phyloP scores from a whole-genome alignment of 148 eudicot genomes.

The Silene conica region DNA sequence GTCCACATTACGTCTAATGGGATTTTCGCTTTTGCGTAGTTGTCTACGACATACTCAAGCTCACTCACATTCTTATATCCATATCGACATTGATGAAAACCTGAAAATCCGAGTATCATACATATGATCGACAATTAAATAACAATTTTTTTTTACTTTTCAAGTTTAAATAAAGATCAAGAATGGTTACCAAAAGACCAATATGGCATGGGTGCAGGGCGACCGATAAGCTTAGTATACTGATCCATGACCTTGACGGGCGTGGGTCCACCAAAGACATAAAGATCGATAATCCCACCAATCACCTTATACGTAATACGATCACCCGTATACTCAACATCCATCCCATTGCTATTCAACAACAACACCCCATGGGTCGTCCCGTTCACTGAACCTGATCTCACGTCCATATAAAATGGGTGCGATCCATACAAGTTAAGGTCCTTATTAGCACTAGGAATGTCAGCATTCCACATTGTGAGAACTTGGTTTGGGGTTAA shows the following conservation, averaged over 20 bases:
- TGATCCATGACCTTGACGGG: constrained; percentile 41
- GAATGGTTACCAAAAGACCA: constrained; percentile 52
- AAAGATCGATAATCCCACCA: constrained; percentile 32
- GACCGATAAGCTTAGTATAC: constrained; percentile 42
- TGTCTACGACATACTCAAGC: constrained; percentile 31
- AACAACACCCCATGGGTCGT: constrained; percentile 44
- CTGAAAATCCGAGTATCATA: constrained; percentile 8
- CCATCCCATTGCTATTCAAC: constrained; percentile 57
- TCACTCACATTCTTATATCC: constrained; percentile 36
- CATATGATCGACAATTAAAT: too few relatives aligned
- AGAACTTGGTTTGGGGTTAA: too few relatives aligned
- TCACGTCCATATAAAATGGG: too few relatives aligned
- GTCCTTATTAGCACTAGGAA: too few relatives aligned
- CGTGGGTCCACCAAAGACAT: constrained; percentile 17
- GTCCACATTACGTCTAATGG: constrained; percentile 28
- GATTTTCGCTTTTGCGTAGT: constrained; percentile 31
- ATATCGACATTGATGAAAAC: constrained; percentile 7
- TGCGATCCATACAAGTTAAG: too few relatives aligned
- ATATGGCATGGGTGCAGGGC: constrained; percentile 51
- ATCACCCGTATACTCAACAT: constrained; percentile 49
- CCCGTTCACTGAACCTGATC: constrained; percentile 19
- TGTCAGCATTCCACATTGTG: too few relatives aligned
- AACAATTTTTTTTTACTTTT: too few relatives aligned
- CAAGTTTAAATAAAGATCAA: background rate
- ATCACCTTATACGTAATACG: constrained; percentile 24